These are phyloP conservation scores for Solanum neorickii DNA, from an alignment of 257 asterid species.

Conservation along the genomic window DNA sequence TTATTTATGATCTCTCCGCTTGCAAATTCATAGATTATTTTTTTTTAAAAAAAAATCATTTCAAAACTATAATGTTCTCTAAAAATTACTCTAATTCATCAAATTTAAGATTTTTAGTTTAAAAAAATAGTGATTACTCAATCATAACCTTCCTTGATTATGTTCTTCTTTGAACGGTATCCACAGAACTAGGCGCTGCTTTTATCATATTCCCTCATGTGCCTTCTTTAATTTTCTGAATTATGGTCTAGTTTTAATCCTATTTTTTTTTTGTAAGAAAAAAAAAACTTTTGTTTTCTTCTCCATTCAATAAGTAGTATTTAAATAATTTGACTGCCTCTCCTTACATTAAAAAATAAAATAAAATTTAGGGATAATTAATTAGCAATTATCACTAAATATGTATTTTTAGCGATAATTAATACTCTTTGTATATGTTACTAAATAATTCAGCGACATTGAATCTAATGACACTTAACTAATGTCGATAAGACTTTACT, in stretches of 20 bases:
- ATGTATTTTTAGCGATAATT: too few species aligned
- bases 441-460: too few species aligned
- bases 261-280: not conserved
- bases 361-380: too few species aligned
- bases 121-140: not conserved
- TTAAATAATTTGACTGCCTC: not conserved
- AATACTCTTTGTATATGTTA: too few species aligned
- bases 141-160: not conserved
- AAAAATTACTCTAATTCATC: not conserved
- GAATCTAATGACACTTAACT: too few species aligned
- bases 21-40: too few species aligned
- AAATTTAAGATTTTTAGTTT: too few species aligned
- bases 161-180: not conserved
- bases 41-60: too few species aligned
- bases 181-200: not conserved
- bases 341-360: too few species aligned
- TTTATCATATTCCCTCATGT: not conserved
- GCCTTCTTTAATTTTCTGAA: not conserved
- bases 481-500: too few species aligned
- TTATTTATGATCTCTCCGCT: too few species aligned
- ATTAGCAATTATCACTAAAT: too few species aligned
- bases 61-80: rapidly evolving
- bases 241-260: not conserved
- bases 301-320: not conserved
- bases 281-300: not conserved